Evolutionary conservation across 176 grass and related monocot genomes (phyloP), one percentile per base, ranked within the genome.

Genomic region (Tillandsia fasciculata): DNA sequence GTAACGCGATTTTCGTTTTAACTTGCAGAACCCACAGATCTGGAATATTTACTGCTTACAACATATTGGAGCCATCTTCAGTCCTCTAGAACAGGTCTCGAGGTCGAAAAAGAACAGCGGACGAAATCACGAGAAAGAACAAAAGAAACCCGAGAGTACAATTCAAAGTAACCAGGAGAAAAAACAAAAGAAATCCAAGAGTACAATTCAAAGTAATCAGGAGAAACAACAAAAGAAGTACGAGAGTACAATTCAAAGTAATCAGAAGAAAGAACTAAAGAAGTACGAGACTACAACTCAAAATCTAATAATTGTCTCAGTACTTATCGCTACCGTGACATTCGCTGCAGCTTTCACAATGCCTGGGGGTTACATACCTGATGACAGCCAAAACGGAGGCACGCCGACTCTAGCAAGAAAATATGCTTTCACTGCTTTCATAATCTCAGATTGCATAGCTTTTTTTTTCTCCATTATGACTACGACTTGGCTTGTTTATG

Each of bases 281-380:
- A 80, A 84, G 71, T 66, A 71, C 29, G 51, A 8, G n/a, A 71
- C 69, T 49, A 22, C 73, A 59, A 66, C 76, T 24, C 66, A 74
- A 66, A 84, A 74, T 48, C 58, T 78, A 70, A 51, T 52, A 33
- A 85, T 85, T 52, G 72, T 65, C 14, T 80, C 82, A 3, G 76
- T 80, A 22, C 66, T 85, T 14, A 78, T 84, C 26, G 71, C 76
- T 5, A 75, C 82, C 8, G 15, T 78, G 22, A 79, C 82, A 65
- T 84, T 84, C 64, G 64, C 77, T 27, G 82, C 82, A 56, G 65
- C 73, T 51, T 80, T 80, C 76, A 68, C 76, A 33, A 12, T 74
- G 13, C 78, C 70, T 20, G 71, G 47, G 15, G 12, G 48, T 27
- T 18, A 15, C 49, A 49, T 1, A 2, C 10, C 10, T 2, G 61